Base-by-base conservation (phyloP, 2,329 filamentous ascomycete genomes). In the Monosporascus sp. region DNA sequence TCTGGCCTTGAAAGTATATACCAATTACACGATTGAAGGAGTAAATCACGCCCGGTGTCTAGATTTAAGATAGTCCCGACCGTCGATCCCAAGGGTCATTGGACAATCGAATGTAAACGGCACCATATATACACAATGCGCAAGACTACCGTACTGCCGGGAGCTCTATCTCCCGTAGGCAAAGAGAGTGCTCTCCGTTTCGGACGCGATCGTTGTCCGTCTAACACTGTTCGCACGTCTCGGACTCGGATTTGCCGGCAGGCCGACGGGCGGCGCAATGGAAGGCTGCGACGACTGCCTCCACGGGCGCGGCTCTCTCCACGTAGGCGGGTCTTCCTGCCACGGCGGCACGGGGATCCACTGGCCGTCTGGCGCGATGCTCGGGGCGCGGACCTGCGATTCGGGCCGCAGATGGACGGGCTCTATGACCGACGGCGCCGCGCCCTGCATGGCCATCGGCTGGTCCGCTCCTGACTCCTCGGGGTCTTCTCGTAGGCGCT, bases 261-360 rank as follows among this genome's bases (percentile, higher is more conserved):
- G 51, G 4, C 55, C 55, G 41, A 43, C 40, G 16, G 55, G 54
- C 26, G n/a, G 35, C 16, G 49, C 50, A 5, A 50, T 27, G 16
- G 55, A 55, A 17, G 59, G 55, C 20, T 57, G 53, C 38, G 52
- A 50, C 8, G 60, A 62, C 35, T 55, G 51, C n/a, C 58, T 46
- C 60, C 59, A 61, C 6, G 60, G 59, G 16, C 58, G 58, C 43
- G 58, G 56, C 37, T 57, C 59, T 2, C 58, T 52, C 59, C 59
- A 61, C 17, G 58, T 60, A 19, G 59, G 57, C 31, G 53, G 49
- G 2, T 59, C 57, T 7, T 62, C 59, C n/a, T 60, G 58, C 61
- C 59, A 61, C 5, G 61, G 59, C 41, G 58, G 59, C 31, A 55
- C 58, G 38, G 59, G 48, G 50, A 62, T 51, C 61, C 59, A 61